These are phyloP conservation scores for Phoma herbarum DNA, from an alignment of 2,329 filamentous ascomycete species.

Conservation along the genomic window DNA sequence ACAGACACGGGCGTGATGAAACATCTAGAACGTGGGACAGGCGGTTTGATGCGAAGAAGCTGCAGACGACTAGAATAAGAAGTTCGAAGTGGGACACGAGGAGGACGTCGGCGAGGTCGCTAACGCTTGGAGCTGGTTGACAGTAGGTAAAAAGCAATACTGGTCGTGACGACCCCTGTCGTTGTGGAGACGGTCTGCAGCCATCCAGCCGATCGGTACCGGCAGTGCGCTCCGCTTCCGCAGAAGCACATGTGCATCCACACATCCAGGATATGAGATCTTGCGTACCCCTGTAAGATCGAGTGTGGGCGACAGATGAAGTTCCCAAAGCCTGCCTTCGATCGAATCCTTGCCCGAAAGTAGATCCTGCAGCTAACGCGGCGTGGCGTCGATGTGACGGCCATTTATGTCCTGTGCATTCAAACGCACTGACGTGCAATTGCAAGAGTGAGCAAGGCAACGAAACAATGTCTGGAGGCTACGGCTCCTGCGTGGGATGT, in stretches of 20 bases:
- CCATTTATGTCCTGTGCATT: slow-evolving; percentile 3
- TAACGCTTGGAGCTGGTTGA: slow-evolving; percentile 14
- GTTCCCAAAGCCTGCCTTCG: slow-evolving; percentile 13
- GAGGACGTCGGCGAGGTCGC: slow-evolving; percentile 29
- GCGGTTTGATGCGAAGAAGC: slow-evolving; percentile 17
- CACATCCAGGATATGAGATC: slow-evolving; percentile 30
- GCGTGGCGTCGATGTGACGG: slow-evolving; percentile 16
- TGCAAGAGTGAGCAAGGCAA: slow-evolving; percentile 8
- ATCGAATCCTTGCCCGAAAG: slow-evolving; percentile 12
- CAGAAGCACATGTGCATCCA: slow-evolving; percentile 39
- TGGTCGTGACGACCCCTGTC: slow-evolving; percentile 22
- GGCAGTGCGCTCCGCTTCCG: slow-evolving; percentile 39
- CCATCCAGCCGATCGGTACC: slow-evolving; percentile 30
- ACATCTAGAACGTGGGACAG: slow-evolving; percentile 20
- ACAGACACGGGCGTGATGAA: slow-evolving; percentile 8
- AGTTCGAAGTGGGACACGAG: slow-evolving; percentile 23
- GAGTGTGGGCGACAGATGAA: slow-evolving; percentile 18
- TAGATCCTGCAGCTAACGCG: slow-evolving; percentile 26
- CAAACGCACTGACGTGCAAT: slow-evolving; percentile 9
- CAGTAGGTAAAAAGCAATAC: slow-evolving; percentile 21
- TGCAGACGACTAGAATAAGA: slow-evolving; percentile 27
- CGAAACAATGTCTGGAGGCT: slow-evolving; percentile 19
- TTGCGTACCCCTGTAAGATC: slow-evolving; percentile 25
- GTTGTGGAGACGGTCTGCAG: slow-evolving; percentile 13
- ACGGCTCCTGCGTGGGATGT: slow-evolving; percentile 5